Evolutionary conservation across 352 stramenopile species (phyloP), one percentile per base, ranked within the genome.

Genomic region (Paralagenidium karlingii): DNA sequence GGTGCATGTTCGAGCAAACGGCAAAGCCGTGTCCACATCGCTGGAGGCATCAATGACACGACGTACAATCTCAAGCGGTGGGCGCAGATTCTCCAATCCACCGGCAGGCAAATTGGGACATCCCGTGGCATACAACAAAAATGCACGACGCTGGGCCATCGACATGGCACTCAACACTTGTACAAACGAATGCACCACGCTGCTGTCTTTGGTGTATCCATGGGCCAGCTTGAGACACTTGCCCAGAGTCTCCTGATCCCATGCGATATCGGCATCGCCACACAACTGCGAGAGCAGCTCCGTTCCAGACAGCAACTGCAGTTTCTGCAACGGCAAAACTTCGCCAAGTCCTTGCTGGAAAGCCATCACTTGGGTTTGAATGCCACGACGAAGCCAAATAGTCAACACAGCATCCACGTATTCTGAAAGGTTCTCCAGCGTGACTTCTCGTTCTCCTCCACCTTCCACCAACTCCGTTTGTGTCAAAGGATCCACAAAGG

Each of bases 1-100:
- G 1, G 78, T 87, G 43, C 78, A 91, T 34, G 78, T 91, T 9
- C 78, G 66, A 10, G 78, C 78, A 57, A 91, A 91, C 3, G 78
- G 78, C 28, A 91, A 50, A 26, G 75, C 63, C 22, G 58, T 60
- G 51, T 91, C 78, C 30, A 86, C 69, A 50, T 84, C 63, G 27
- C 78, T 41, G 10, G 36, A 57, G 27, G 31, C 39, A 34, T 87
- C 71, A 2, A 87, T 68, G 11, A 91, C 68, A 33, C 78, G 69
- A 1, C 76, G 69, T 20, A 88, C 74, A 28, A 91, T 75, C 56
- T 91, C 78, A 41, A 91, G 87, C 22, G 60, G 60, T 1, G 78
- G 78, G 16, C 74, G 68, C 21, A 91, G 60, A 19, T 67, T 54
- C 13, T 56, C 45, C 37, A 87, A 83, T 7, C 78, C 78, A 22